phyloP scores from a whole-genome alignment of 768 basidiomycete species.

The Rhizopogon vesiculosus region DNA sequence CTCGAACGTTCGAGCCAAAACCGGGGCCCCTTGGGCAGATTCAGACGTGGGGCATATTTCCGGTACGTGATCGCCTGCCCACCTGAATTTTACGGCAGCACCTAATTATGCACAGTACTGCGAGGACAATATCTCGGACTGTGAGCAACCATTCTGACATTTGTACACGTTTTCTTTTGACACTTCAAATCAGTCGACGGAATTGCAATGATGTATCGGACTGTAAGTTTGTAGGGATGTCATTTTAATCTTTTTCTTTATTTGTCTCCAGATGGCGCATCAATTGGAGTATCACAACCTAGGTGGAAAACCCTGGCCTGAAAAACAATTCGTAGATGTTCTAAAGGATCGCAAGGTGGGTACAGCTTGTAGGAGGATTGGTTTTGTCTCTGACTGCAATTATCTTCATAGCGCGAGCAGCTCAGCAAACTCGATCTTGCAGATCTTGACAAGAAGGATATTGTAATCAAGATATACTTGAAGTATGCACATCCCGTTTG shows the following conservation, averaged over 20 bases:
- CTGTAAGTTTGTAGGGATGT: neutral
- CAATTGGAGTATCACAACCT: slow-evolving; percentile 10
- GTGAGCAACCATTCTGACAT: slow-evolving; percentile 1
- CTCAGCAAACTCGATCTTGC: slow-evolving; percentile 13
- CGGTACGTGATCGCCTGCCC: slow-evolving; percentile 6
- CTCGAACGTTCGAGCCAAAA: neutral
- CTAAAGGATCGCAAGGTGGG: slow-evolving; percentile 21
- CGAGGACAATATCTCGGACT: slow-evolving; percentile 13
- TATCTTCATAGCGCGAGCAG: slow-evolving; percentile 11
- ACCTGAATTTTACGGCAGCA: neutral
- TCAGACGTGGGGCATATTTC: slow-evolving; percentile 27
- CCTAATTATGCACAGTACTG: slow-evolving; percentile 10
- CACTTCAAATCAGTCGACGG: slow-evolving; percentile 5
- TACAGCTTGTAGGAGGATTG: neutral
- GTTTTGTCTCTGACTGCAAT: slow-evolving; percentile 1
- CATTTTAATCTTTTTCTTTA: neutral
- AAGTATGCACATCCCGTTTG: slow-evolving; percentile 14
- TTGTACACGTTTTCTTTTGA: slow-evolving; percentile 4
- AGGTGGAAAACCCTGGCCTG: slow-evolving; percentile 12
- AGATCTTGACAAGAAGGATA: slow-evolving; percentile 18
- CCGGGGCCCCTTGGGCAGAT: slow-evolving; percentile 24
- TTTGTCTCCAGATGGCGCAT: slow-evolving; percentile 10
- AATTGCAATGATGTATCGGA: slow-evolving; percentile 9
- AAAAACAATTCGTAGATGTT: slow-evolving; percentile 21
- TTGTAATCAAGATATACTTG: slow-evolving; percentile 8